These are phyloP conservation scores for Secale cereale DNA, from an alignment of 176 grass and related monocot genomes.

Conservation along the genomic window DNA sequence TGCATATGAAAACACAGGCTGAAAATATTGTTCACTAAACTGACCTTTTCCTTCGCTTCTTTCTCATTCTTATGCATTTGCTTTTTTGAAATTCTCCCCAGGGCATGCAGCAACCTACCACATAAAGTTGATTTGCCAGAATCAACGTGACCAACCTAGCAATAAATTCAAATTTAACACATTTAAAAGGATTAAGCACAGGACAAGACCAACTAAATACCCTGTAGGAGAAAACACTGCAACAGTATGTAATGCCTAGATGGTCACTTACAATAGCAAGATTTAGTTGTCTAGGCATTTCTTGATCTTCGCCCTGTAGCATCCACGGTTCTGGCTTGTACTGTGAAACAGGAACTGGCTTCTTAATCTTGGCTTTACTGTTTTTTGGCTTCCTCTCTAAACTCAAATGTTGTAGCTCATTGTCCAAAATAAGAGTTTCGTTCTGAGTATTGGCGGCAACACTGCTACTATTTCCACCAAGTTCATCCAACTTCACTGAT, in stretches of 20 bases:
- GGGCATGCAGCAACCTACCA: slow-evolving; percentile 61
- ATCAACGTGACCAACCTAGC: slow-evolving; percentile 90
- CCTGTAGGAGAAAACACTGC: background rate
- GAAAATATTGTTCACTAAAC: slow-evolving; percentile 1
- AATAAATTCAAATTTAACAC: slow-evolving; percentile 11
- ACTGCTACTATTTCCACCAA: slow-evolving; percentile 14
- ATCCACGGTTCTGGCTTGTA: slow-evolving; percentile 94
- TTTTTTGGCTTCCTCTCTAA: slow-evolving; percentile 46
- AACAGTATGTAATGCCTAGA: background rate
- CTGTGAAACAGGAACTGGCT: slow-evolving; percentile 34
- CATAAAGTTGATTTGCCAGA: slow-evolving; percentile 95
- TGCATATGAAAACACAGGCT: background rate
- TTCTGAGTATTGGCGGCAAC: slow-evolving; percentile 24
- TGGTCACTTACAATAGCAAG: slow-evolving; percentile 76
- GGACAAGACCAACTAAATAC: slow-evolving; percentile 1
- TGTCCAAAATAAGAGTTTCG: slow-evolving; percentile 30
- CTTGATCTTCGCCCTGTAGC: slow-evolving; percentile 47
- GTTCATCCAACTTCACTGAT: slow-evolving; percentile 16
- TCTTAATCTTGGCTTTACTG: slow-evolving; percentile 46
- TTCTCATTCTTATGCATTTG: slow-evolving; percentile 97
- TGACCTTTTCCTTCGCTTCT: slow-evolving; percentile 86
- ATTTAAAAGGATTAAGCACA: background rate
- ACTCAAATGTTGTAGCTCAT: slow-evolving; percentile 54
- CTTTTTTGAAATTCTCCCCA: slow-evolving; percentile 73
- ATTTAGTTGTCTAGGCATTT: slow-evolving; percentile 61